Evolutionary conservation across 108 stramenopile species (phyloP), one percentile per base, ranked within the genome.

Genomic region (Pseudonitzschia multiseries): DNA sequence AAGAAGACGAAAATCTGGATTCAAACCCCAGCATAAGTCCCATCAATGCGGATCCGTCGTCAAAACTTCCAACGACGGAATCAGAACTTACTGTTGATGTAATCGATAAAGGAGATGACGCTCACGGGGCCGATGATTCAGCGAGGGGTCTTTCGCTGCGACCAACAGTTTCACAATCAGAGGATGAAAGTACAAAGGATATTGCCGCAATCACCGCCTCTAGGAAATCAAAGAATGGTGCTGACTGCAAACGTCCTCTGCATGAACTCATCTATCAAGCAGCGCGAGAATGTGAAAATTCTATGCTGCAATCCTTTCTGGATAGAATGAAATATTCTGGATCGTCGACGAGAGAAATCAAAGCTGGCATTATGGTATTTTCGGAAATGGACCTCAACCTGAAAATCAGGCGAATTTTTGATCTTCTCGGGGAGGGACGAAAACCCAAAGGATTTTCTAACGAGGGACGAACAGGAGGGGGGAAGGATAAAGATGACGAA

Each of bases 371-470:
- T 22, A 66, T 92, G 64, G 77, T 92, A 52, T 87, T 92, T 67
- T 75, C 85, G 32, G 86, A 89, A 73, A 70, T 75, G 0, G 85
- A 86, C 26, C 83, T 87, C 48, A 87, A 76, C 51, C 75, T 78
- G 26, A 92, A 92, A 64, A 59, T 88, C 24, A 65, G 74, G 24
- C 70, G 66, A 46, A 86, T 88, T 20, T 92, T 92, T 80, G 85
- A 81, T 40, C 46, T 52, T 17, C 50, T 72, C 17, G 74, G 75
- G 14, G 64, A 66, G 51, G 69, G 68, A 31, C 31, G 43, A 5
- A 57, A 48, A 42, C 33, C 18, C 12, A 63, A 68, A 24, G n/a
- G 43, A 2, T 21, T 46, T 20, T 69, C 32, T 9, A 50, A 18
- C n/a, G 24, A 18, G 61, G 40, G 10, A 33, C 33, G 28, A 31